phyloP scores from a whole-genome alignment of 805 yeast genomes.

The Kazachstania viticola region DNA sequence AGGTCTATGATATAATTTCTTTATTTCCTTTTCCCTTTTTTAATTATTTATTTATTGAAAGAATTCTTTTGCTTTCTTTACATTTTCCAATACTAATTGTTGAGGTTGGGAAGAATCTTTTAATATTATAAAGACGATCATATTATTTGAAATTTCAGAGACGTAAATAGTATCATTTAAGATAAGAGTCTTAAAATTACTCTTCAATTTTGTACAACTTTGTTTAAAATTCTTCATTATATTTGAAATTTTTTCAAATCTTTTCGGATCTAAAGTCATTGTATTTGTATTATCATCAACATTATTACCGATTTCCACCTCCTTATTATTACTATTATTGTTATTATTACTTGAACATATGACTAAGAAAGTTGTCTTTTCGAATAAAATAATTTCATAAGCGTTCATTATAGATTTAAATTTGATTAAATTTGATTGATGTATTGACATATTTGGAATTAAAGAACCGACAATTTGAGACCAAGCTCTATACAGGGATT shows the following conservation, averaged over 20 bases:
- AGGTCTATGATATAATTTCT: conserved; percentile 37
- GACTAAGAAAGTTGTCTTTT: conserved; percentile 77
- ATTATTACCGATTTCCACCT: conserved; percentile 4
- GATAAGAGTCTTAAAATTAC: conserved; percentile 69
- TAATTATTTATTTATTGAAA: conserved; percentile 26
- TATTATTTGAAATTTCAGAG: conserved; percentile 46
- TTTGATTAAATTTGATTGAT: conserved; percentile 63
- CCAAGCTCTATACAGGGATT: conserved; percentile 93
- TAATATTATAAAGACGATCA: conserved; percentile 51
- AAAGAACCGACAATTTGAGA: conserved; percentile 88
- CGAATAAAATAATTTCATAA: conserved; percentile 83
- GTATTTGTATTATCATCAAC: no score
- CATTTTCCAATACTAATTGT: conserved; percentile 40
- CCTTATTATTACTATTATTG: conserved; percentile 21
- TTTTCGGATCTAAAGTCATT: conserved; percentile 60
- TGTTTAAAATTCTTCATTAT: conserved; percentile 92
- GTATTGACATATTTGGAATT: conserved; percentile 79
- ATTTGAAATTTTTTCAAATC: conserved; percentile 89
- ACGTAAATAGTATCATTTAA: conserved; percentile 48
- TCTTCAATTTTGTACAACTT: conserved; percentile 74
- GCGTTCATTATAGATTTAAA: conserved; percentile 70
- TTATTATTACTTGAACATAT: conserved; percentile 29
- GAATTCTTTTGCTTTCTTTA: conserved; percentile 44
- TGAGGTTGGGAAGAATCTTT: conserved; percentile 30
- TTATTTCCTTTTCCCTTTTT: conserved; percentile 1